Evolutionary conservation across 2,329 filamentous ascomycete species (phyloP).

Genomic region (Botrytis aclada): DNA sequence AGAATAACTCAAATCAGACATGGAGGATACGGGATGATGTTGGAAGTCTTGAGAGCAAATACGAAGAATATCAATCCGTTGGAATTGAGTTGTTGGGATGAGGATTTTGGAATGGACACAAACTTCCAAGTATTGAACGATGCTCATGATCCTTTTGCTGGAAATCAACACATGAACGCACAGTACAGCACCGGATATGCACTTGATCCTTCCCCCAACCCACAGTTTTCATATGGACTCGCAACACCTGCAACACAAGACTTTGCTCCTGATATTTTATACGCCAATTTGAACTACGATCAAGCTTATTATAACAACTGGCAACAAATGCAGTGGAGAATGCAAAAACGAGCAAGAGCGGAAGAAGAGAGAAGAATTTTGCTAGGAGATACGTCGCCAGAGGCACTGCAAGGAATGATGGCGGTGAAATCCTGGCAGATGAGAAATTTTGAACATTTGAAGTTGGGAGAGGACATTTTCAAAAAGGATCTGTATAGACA

Average conservation of each 20-base stretch:
- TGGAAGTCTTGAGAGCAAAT: constrained; percentile 21
- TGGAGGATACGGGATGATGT: constrained; percentile 26
- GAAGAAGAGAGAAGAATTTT: constrained; percentile 21
- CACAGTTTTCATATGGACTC: not conserved
- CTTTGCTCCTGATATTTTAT: constrained; percentile 7
- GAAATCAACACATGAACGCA: not conserved
- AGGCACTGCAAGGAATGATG: constrained; percentile 23
- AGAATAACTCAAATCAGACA: constrained; percentile 21
- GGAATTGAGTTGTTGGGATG: constrained; percentile 21
- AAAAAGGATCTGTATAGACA: constrained; percentile 20
- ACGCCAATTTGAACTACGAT: constrained; percentile 1
- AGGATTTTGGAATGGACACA: not conserved
- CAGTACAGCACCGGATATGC: not conserved
- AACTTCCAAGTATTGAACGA: not conserved
- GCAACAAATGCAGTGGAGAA: not conserved
- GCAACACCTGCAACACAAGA: not conserved
- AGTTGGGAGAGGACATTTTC: constrained; percentile 25
- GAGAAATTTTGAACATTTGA: constrained; percentile 20
- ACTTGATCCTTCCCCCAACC: not conserved
- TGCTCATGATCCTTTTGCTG: not conserved
- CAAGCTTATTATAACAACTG: not conserved
- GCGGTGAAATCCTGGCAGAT: constrained; percentile 22
- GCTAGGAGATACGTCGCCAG: constrained; percentile 20
- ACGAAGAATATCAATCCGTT: constrained; percentile 24
- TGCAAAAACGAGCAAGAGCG: not conserved